Evolutionary conservation across 768 basidiomycete species (phyloP).

Genomic region (Leucosporidium creatinivorum): DNA sequence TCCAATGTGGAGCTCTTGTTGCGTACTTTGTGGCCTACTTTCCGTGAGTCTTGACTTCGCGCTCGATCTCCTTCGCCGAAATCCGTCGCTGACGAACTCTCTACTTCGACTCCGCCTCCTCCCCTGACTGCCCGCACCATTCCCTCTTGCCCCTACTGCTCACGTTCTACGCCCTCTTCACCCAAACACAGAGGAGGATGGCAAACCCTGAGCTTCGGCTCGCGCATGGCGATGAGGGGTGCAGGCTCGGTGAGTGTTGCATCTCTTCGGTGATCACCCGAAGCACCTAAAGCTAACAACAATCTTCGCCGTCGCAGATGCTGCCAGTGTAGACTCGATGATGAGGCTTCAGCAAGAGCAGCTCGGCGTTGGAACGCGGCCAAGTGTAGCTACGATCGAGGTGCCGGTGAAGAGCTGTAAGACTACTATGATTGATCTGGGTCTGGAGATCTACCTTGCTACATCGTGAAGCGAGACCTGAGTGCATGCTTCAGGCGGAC

Average conservation of each 20-base stretch:
- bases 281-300: no score
- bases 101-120: background rate
- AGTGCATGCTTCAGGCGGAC: no score
- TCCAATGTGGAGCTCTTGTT: conserved; percentile 78
- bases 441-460: no score
- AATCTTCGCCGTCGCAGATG: no score
- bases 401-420: no score
- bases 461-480: no score
- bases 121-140: background rate
- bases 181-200: conserved; percentile 18
- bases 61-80: background rate
- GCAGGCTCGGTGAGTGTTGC: conserved; percentile 20
- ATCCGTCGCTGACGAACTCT: background rate
- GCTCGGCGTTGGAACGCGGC: no score
- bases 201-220: conserved; percentile 26
- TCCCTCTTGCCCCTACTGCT: background rate
- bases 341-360: no score
- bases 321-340: no score
- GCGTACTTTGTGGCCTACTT: conserved; percentile 92
- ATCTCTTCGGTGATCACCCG: background rate
- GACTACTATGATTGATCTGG: no score
- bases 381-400: no score
- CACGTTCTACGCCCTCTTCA: no score
- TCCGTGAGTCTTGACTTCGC: conserved; percentile 55
- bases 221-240: conserved; percentile 27